A percentile compares a stretch with the other conserved stretches of the same genome.
Evolutionary conservation across 2,329 filamentous ascomycete genomes (phyloP).

Genomic region (Claviceps fusiformis): DNA sequence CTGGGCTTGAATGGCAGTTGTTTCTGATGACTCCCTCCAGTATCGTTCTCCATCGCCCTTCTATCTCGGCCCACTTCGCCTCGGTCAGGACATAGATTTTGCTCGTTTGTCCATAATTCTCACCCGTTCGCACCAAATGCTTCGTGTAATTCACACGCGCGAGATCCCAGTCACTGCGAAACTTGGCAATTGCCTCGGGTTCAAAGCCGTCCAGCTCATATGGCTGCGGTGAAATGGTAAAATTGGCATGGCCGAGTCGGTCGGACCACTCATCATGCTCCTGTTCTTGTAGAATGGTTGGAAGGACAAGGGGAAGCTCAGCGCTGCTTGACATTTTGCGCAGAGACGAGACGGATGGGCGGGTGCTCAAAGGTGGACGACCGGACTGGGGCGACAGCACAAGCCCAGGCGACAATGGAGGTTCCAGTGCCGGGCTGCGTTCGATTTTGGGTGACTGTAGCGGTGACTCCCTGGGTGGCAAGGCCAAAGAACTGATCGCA

Average conservation of each 20-base stretch:
- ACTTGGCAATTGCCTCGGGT: constrained; percentile 40
- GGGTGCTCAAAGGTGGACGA: constrained; percentile 57
- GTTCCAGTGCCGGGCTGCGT: constrained; percentile 2
- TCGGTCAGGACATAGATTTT: constrained; percentile 78
- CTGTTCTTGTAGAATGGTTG: constrained; percentile 53
- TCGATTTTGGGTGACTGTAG: constrained; percentile 59
- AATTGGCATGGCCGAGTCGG: constrained; percentile 83
- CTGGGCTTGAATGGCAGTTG: constrained; percentile 21
- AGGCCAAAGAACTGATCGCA: constrained; percentile 44
- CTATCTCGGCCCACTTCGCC: constrained; percentile 75
- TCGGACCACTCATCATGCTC: constrained; percentile 72
- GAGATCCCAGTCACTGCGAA: constrained; percentile 69
- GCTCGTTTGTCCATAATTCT: constrained; percentile 82
- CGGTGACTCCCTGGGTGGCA: constrained; percentile 58
- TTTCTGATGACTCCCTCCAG: constrained; percentile 51
- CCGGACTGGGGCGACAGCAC: constrained; percentile 33
- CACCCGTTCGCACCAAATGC: constrained; percentile 73
- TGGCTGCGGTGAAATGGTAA: constrained; percentile 71
- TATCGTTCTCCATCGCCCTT: constrained; percentile 57
- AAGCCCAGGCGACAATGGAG: constrained; percentile 3
- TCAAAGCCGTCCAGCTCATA: constrained; percentile 56
- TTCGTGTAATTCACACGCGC: constrained; percentile 80
- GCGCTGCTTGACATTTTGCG: constrained; percentile 47
- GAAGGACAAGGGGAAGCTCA: constrained; percentile 40
- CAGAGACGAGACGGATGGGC: constrained; percentile 67